Percentiles rank a stretch among this genome's conserved stretches.
Evolutionary conservation across 2,329 filamentous ascomycete species (phyloP).

Genomic region (Hypoxylon sp.): DNA sequence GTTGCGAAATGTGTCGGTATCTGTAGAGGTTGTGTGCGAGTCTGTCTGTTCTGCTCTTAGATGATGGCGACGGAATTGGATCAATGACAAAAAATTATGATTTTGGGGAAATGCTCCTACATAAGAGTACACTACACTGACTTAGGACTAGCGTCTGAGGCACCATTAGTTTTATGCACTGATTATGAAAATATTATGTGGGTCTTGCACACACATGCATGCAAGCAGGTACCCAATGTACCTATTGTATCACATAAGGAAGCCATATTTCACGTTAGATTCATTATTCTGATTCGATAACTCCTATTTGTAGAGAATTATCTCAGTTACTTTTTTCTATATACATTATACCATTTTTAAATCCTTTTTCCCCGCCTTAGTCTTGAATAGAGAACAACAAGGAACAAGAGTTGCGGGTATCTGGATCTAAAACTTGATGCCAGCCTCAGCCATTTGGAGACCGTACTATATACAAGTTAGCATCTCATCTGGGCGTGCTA

Average conservation of each 20-base stretch:
- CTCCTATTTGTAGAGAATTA: too few relatives aligned
- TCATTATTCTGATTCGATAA: background rate
- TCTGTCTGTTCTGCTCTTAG: background rate
- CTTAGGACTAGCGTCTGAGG: background rate
- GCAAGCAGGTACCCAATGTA: background rate
- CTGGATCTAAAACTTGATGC: background rate
- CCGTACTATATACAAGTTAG: background rate
- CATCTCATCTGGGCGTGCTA: slow-evolving; percentile 35
- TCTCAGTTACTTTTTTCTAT: too few relatives aligned
- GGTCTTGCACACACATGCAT: background rate
- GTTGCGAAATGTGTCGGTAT: slow-evolving; percentile 12
- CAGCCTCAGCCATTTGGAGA: slow-evolving; percentile 2
- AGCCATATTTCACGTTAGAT: background rate
- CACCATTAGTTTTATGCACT: background rate
- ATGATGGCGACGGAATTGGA: slow-evolving; percentile 1
- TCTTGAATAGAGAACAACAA: background rate
- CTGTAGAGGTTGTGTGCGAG: background rate
- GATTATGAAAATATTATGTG: background rate
- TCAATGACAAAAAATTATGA: background rate
- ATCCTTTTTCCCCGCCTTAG: background rate
- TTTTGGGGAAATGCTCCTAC: background rate
- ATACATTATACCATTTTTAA: background rate
- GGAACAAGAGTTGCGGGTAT: background rate
- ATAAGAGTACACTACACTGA: background rate
- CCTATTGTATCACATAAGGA: background rate